Conservation (phyloP, 2,329 filamentous ascomycete genomes). For the Xylaria sp. region DNA sequence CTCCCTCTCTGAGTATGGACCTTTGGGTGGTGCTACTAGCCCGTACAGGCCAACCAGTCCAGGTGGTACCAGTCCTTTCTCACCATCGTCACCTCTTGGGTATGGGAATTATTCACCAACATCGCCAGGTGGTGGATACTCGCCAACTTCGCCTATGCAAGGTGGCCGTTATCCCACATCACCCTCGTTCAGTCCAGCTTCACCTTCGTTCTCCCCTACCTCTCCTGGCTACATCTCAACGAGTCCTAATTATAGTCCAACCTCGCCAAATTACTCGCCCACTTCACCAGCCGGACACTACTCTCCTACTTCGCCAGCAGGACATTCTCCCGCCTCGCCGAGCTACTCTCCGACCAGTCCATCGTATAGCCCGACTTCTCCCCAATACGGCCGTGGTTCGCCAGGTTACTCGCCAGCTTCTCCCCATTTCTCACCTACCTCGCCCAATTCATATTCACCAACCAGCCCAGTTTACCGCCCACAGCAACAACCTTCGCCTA, state of each 20-base stretch:
- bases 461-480: slow-evolving; percentile 69
- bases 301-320: slow-evolving; percentile 77
- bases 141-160: slow-evolving; percentile 77
- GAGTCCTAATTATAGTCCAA: slow-evolving; percentile 72
- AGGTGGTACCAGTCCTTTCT: slow-evolving; percentile 78
- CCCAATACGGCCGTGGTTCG: slow-evolving; percentile 63
- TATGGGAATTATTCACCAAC: slow-evolving; percentile 76
- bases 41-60: slow-evolving; percentile 76
- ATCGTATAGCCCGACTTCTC: slow-evolving; percentile 76
- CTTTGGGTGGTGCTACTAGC: slow-evolving; percentile 64
- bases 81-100: slow-evolving; percentile 71
- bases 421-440: slow-evolving; percentile 82
- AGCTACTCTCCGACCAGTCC: slow-evolving; percentile 77
- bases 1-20: slow-evolving; percentile 71
- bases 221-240: slow-evolving; percentile 62
- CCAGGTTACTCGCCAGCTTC: slow-evolving; percentile 76
- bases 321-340: slow-evolving; percentile 80
- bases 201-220: slow-evolving; percentile 69
- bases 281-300: slow-evolving; percentile 70
- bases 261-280: slow-evolving; percentile 72
- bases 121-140: slow-evolving; percentile 78
- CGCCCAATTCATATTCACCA: slow-evolving; percentile 61
- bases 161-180: slow-evolving; percentile 65
- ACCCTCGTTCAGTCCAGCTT: slow-evolving; percentile 71
- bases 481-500: slow-evolving; percentile 68